phyloP scores from a whole-genome alignment of 225 moss, liverwort and hornwort species.

The Pseudoscleropodium purum region DNA sequence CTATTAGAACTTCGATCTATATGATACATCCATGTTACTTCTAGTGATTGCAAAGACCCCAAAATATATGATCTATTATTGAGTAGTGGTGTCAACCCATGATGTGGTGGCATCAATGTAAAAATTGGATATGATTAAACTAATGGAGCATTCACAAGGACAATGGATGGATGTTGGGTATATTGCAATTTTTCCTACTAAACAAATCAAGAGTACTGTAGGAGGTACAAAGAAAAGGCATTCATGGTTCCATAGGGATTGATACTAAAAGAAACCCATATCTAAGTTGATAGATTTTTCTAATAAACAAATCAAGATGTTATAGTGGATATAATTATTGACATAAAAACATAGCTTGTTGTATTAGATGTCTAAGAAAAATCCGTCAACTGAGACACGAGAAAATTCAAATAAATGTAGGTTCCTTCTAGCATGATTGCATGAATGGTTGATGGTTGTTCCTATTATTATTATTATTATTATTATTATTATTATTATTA shows the following conservation, averaged over 20 bases:
- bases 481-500: not conserved
- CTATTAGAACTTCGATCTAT: not conserved
- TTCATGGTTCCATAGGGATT: not conserved
- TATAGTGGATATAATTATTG: too few species aligned
- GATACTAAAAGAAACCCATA: too few species aligned
- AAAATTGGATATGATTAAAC: not conserved
- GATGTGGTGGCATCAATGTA: not conserved
- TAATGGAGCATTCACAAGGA: not conserved
- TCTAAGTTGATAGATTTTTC: too few species aligned
- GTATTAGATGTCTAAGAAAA: too few species aligned
- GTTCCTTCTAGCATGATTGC: too few species aligned
- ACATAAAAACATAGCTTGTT: too few species aligned
- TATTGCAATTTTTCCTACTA: not conserved
- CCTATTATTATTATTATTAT: not conserved
- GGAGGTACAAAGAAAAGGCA: not conserved
- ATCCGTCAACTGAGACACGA: too few species aligned
- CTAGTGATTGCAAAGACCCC: not conserved
- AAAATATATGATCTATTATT: not conserved
- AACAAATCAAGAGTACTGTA: not conserved
- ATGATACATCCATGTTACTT: not conserved
- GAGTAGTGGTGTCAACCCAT: too few species aligned
- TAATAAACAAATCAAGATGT: too few species aligned
- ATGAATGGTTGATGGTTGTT: not conserved
- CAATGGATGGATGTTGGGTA: not conserved
- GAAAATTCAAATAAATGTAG: too few species aligned